Base-by-base conservation (phyloP, 495 filamentous ascomycete genomes). In the Penicillium coprophilum region DNA sequence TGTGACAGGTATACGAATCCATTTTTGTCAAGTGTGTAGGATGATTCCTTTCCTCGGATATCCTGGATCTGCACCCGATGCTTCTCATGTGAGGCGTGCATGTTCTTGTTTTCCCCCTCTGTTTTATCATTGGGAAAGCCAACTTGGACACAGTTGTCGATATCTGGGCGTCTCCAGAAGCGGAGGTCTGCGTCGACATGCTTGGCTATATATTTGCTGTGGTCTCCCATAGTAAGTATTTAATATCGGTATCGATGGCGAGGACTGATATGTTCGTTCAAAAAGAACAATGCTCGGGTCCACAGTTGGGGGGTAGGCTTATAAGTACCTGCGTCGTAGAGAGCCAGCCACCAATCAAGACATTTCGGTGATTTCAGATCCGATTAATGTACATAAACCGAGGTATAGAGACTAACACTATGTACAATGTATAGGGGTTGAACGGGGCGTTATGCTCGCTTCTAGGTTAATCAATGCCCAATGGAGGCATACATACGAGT, bases 1-100 rank as follows among this genome's bases (percentile, higher is more conserved):
- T 64, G 58, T 31, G n/a, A 49, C 11, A 54, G 41, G 43, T 50
- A 55, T 11, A 52, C 41, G 50, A 64, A 61, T 23, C 47, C 51
- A 28, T 53, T 61, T 27, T 41, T 38, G 17, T 56, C 46, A 15
- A 61, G 39, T 8, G 38, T 51, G 31, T 45, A 56, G 13, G 43
- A 15, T 1, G 55, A 24, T 20, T 61, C 58, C 21, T 48, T 43
- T 6, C 58, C 61, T 13, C 55, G 58, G 40, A 61, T 21, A 28
- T 61, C 62, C 12, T 53, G 51, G 12, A 61, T 36, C 6, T 30
- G 36, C 12, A 56, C 55, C 15, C 11, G 30, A 4, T 41, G 58
- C 12, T 3, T 53, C n/a, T 61, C 30, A 7, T 58, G 38, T 6
- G 32, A 21, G 0, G 5, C 17, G 10, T 31, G 46, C 50, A 46